A percentile compares a stretch with the other conserved stretches of the same genome.
Conservation (phyloP, 2,329 filamentous ascomycete species). For the Ceratocystis diversiconidia region DNA sequence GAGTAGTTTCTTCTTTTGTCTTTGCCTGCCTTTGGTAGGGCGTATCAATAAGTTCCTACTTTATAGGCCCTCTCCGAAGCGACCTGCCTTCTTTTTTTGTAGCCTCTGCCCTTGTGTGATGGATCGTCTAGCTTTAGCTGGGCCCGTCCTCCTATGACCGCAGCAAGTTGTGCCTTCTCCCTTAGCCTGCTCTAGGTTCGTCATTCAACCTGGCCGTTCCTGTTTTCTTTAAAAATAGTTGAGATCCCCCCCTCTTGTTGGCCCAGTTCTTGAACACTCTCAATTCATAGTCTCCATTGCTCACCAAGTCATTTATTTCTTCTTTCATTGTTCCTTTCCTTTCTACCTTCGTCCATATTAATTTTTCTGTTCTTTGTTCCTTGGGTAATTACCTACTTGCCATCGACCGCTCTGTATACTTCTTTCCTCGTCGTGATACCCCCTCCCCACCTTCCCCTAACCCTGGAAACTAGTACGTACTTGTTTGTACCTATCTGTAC, state of each 20-base stretch:
- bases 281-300: neutral
- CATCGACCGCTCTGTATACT: constrained; percentile 1
- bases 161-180: neutral
- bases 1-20: constrained; percentile 1
- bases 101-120: neutral
- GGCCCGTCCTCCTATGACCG: neutral
- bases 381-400: neutral
- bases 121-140: neutral
- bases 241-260: neutral
- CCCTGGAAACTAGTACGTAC: constrained; percentile 2
- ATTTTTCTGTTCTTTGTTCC: neutral
- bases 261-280: neutral
- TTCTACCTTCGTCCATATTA: neutral
- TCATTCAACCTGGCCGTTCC: neutral
- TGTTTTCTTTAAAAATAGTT: neutral
- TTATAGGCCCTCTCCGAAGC: neutral
- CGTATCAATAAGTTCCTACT: neutral
- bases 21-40: neutral
- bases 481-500: neutral
- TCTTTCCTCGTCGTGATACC: constrained; percentile 18
- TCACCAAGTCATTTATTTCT: neutral
- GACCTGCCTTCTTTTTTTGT: neutral
- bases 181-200: constrained; percentile 5
- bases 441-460: constrained; percentile 13
- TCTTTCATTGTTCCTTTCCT: neutral